A percentile compares a stretch with the other conserved stretches of the same genome.
Conservation (phyloP, 805 yeast genomes). For the Nakazawaea pomicola region DNA sequence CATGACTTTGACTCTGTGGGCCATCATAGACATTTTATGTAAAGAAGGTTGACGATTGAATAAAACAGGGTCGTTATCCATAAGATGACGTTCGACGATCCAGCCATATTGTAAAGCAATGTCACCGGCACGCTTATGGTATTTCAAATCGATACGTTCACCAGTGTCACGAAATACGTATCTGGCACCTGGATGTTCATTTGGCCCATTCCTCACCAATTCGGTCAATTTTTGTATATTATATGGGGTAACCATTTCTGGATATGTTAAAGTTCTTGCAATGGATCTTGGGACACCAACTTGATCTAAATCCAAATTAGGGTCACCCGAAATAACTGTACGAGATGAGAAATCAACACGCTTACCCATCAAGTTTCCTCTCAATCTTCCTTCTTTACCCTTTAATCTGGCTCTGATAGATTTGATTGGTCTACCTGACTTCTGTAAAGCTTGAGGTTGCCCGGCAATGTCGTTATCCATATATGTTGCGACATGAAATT, state of each 20-base stretch:
- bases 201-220: slow-evolving; percentile 95
- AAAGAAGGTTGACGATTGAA: slow-evolving; percentile 99
- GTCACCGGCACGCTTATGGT: slow-evolving; percentile 97
- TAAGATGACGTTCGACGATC: slow-evolving; percentile 97
- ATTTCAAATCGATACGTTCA: slow-evolving; percentile 95
- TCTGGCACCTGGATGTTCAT: slow-evolving; percentile 99
- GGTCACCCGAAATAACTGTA: slow-evolving; percentile 99
- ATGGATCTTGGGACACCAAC: slow-evolving; percentile 98
- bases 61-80: slow-evolving; percentile 96
- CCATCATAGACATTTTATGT: slow-evolving; percentile 99
- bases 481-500: slow-evolving; percentile 97
- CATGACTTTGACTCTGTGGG: slow-evolving; percentile 97
- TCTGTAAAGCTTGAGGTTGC: slow-evolving; percentile 98
- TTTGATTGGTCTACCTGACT: slow-evolving; percentile 97
- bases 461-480: slow-evolving; percentile 99
- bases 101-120: slow-evolving; percentile 97
- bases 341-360: slow-evolving; percentile 99
- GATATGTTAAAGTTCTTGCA: slow-evolving; percentile 92
- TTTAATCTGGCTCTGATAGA: slow-evolving; percentile 98
- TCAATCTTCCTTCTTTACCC: slow-evolving; percentile 98
- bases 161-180: slow-evolving; percentile 98
- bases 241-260: slow-evolving; percentile 96
- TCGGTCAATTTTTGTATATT: slow-evolving; percentile 92
- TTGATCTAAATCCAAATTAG: slow-evolving; percentile 94
- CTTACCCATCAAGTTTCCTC: slow-evolving; percentile 99